Evolutionary conservation across 768 basidiomycete genomes (phyloP), one percentile per base, ranked within the genome.

Genomic region (Hebeloma cylindrosporum): DNA sequence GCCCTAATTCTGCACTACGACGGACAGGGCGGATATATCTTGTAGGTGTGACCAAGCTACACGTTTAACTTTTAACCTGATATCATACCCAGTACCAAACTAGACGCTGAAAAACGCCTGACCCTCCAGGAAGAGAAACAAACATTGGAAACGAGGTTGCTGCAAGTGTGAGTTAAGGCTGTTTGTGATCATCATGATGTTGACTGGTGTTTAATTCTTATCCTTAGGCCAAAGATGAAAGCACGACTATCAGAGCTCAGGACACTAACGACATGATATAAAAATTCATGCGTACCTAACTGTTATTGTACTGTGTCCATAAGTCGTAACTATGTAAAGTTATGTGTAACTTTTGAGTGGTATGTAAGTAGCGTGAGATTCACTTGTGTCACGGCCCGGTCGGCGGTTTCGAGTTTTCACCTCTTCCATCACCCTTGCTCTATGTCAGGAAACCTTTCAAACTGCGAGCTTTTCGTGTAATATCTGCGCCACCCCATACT

Each of bases 101-200:
- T 98, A 26, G 88, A 97, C 59, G 87, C 92, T 13, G 89, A 94
- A 66, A 87, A 84, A 64, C 80, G 95, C 7, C 72, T 96, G 38
- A 90, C 86, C 1, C 69, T 97, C 32, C 93, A 96, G 66, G 91
- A 94, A 61, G 95, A 99, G 76, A 96, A 94, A 66, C 90, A 95
- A 63, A 75, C 72, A 21, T 62, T 97, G 35, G 93, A 96, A 60
- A 73, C 83, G 22, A 94, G 88, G 64, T 65, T 97, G 48, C 72
- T 87, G 25, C 91, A 93, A 64, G 86, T 97, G 79, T 91, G 62
- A 75, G 88, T 76, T 11, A 14, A 17, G 7, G 14, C 26, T 41
- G 5, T 25, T 9, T 16, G 11, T 27, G 9, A 44, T 17, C 16
- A 25, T 14, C 26, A 9, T 16, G 7, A 35, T 21, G 13, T 32